Base-by-base conservation (phyloP, 768 basidiomycete genomes). In the Hortiboletus flavorubellus region DNA sequence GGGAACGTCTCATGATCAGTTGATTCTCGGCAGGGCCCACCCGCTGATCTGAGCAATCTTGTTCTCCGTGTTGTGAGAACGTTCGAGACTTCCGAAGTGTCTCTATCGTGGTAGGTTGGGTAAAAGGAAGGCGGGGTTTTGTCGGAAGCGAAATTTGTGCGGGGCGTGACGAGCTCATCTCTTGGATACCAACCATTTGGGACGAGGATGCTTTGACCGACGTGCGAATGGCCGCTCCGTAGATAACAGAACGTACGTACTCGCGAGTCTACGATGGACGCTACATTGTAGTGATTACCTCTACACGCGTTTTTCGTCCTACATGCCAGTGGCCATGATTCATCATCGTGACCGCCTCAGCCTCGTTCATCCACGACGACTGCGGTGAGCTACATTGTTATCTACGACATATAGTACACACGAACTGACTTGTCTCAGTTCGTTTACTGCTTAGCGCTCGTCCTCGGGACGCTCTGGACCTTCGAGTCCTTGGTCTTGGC, bases 71-170 rank as follows among this genome's bases (percentile, higher is more conserved):
- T 21, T 43, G 45, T 16, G 23, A 30, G 23, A 29, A 46, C n/a
- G 15, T 23, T 43, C 5, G 9, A 41, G 39, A 41, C 4, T 12
- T 46, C 11, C 16, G 2, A 45, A n/a, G 26, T 2, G 26, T 6
- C 16, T 34, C 14, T 8, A 21, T 34, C 23, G 42, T 30, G 40
- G 5, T 53, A 23, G 12, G 30, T 16, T 15, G 21, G 29, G 43
- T 3, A 15, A 14, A 30, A 21, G 16, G 26, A n/a, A 21, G 3
- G 15, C 7, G 14, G 31, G 11, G 6, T 49, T 9, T 8, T 2
- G 16, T 58, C 56, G 41, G 46, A 31, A 31, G 31, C 26, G 56
- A 58, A 58, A 21, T 58, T 59, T 44, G 49, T 45, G 58, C 50
- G 58, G 56, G 26, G 21, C 8, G 21, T 43, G 31, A 18, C 4